A percentile compares a stretch with the other conserved stretches of the same genome.
Evolutionary conservation across 805 yeast genomes (phyloP).

Genomic region (Schwanniomyces yamadae): DNA sequence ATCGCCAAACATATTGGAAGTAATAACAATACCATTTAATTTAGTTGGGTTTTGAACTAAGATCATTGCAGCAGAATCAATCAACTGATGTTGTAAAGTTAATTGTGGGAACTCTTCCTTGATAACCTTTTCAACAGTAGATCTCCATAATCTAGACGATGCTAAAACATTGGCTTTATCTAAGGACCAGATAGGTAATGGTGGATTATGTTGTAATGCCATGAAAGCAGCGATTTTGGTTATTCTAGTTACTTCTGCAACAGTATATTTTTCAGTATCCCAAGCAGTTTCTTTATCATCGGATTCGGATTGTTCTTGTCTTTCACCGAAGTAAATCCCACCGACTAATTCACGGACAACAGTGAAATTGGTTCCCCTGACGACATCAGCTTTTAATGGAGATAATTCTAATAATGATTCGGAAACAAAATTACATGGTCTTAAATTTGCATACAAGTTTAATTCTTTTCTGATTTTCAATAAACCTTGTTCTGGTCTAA

Average conservation of each 20-base stretch:
- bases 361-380: conserved; percentile 84
- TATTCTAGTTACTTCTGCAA: conserved; percentile 90
- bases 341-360: conserved; percentile 97
- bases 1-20: conserved; percentile 97
- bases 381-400: conserved; percentile 83
- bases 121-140: conserved; percentile 83
- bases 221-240: conserved; percentile 98
- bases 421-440: conserved; percentile 93
- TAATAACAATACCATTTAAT: conserved; percentile 88
- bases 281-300: conserved; percentile 67
- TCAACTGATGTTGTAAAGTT: conserved; percentile 86
- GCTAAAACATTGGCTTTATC: conserved; percentile 98
- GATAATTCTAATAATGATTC: conserved; percentile 82
- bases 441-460: conserved; percentile 89
- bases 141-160: conserved; percentile 94
- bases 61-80: conserved; percentile 99
- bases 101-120: conserved; percentile 87
- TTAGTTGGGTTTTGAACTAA: conserved; percentile 87
- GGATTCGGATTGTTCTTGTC: conserved; percentile 85
- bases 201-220: conserved; percentile 92
- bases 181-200: conserved; percentile 91
- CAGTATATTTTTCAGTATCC: conserved; percentile 91
- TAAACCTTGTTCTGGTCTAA: conserved; percentile 97
- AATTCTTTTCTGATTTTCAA: conserved; percentile 92
- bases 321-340: conserved; percentile 96